phyloP scores from a whole-genome alignment of 2,329 filamentous ascomycete species.

The Aspergillus amoenus region DNA sequence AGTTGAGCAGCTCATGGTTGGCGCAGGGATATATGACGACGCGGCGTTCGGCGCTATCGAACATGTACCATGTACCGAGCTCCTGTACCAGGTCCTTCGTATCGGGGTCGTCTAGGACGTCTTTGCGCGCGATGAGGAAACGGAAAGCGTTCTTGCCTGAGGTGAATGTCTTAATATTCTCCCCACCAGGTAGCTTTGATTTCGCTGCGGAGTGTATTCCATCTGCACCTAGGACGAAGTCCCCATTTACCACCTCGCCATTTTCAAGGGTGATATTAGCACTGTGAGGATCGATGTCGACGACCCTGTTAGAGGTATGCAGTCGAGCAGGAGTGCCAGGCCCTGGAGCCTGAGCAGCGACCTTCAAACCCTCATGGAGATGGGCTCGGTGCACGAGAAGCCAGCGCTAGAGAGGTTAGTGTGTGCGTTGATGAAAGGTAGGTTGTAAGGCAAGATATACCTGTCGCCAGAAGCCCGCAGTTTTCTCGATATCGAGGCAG shows the following conservation, averaged over 20 bases:
- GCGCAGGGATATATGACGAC: slow-evolving; percentile 51
- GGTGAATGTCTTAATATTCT: slow-evolving; percentile 39
- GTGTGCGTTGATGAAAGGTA: neutral
- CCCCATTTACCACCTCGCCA: slow-evolving; percentile 46
- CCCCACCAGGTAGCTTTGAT: slow-evolving; percentile 27
- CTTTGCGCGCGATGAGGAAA: slow-evolving; percentile 53
- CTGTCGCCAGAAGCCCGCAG: slow-evolving; percentile 28
- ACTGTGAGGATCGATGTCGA: slow-evolving; percentile 42
- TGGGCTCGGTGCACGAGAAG: slow-evolving; percentile 54
- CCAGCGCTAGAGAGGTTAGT: slow-evolving; percentile 40
- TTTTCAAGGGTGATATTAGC: slow-evolving; percentile 48
- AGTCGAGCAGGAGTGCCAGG: slow-evolving; percentile 43
- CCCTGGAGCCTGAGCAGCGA: slow-evolving; percentile 41
- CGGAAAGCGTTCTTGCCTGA: slow-evolving; percentile 59
- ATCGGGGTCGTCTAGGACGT: slow-evolving; percentile 40
- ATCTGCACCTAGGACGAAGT: slow-evolving; percentile 57
- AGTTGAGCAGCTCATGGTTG: slow-evolving; percentile 50
- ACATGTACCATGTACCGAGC: slow-evolving; percentile 46
- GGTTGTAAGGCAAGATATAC: slow-evolving; percentile 18
- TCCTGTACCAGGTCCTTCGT: slow-evolving; percentile 38
- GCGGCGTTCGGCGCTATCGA: slow-evolving; percentile 43
- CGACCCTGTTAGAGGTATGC: slow-evolving; percentile 44
- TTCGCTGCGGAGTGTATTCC: slow-evolving; percentile 46
- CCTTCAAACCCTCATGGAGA: slow-evolving; percentile 55
- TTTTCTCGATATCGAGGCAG: slow-evolving; percentile 20